A percentile compares a stretch with the other conserved stretches of the same genome.
phyloP scores from a whole-genome alignment of 768 basidiomycete genomes.

The Termitomyces eurrhizus region DNA sequence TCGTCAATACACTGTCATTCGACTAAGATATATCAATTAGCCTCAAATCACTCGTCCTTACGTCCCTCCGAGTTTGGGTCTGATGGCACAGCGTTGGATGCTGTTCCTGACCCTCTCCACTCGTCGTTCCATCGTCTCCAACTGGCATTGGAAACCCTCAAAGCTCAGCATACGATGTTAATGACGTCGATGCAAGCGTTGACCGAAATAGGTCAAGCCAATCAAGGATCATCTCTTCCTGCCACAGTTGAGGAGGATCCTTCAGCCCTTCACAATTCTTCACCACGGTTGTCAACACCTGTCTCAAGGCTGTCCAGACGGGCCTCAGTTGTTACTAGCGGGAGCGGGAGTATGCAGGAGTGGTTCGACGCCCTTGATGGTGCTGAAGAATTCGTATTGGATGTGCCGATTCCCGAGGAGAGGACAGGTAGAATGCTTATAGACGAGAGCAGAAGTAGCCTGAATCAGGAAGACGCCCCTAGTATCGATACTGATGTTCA shows the following conservation, averaged over 20 bases:
- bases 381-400: constrained; percentile 68
- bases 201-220: constrained; percentile 25
- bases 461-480: constrained; percentile 38
- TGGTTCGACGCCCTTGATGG: constrained; percentile 81
- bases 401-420: constrained; percentile 38
- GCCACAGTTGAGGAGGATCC: constrained; percentile 42
- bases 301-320: constrained; percentile 35
- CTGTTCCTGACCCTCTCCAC: constrained; percentile 12
- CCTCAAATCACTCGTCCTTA: constrained; percentile 20
- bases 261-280: constrained; percentile 11
- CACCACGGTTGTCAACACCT: constrained; percentile 23
- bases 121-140: constrained; percentile 40
- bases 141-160: constrained; percentile 48
- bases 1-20: not conserved
- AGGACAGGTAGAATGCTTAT: constrained; percentile 35
- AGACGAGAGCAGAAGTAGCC: constrained; percentile 35
- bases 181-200: constrained; percentile 36
- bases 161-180: constrained; percentile 54
- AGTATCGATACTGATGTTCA: constrained; percentile 48
- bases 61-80: constrained; percentile 18
- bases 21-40: constrained; percentile 9
- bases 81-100: constrained; percentile 3
- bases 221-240: constrained; percentile 37
- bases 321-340: constrained; percentile 44
- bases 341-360: constrained; percentile 51